Conservation (phyloP, 768 basidiomycete genomes). For the Xerocomus potaroensis region DNA sequence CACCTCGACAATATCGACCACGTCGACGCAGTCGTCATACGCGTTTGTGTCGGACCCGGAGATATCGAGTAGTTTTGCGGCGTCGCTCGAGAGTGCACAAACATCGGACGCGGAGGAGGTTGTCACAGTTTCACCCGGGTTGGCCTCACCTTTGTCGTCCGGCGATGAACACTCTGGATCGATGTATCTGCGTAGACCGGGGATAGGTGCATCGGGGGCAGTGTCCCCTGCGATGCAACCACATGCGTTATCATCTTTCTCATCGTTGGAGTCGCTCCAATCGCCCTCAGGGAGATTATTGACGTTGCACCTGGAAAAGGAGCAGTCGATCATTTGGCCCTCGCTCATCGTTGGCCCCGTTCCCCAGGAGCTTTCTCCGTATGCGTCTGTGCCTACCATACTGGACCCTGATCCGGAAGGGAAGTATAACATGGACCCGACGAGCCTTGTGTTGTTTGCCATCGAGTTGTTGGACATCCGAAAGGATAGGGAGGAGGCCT, state of each 20-base stretch:
- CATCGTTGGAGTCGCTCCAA: constrained; percentile 71
- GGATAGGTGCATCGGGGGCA: constrained; percentile 45
- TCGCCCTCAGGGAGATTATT: constrained; percentile 60
- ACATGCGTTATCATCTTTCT: constrained; percentile 64
- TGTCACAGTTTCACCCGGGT: constrained; percentile 47
- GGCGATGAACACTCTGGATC: constrained; percentile 43
- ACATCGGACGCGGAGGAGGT: constrained; percentile 70
- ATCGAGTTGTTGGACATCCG: constrained; percentile 72
- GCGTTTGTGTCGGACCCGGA: constrained; percentile 82
- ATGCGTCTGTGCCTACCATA: constrained; percentile 46
- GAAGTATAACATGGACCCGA: constrained; percentile 83
- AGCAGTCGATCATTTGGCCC: constrained; percentile 77
- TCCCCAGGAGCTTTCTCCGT: constrained; percentile 55
- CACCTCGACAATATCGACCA: constrained; percentile 67
- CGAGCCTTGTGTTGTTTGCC: constrained; percentile 68
- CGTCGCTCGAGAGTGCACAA: constrained; percentile 71
- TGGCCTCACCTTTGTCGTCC: constrained; percentile 61
- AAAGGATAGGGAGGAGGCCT: constrained; percentile 71
- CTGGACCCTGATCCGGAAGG: constrained; percentile 50
- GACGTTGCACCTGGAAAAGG: constrained; percentile 79
- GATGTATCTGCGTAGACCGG: constrained; percentile 11
- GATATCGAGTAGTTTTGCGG: constrained; percentile 80
- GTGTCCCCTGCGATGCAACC: constrained; percentile 54
- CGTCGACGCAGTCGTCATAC: constrained; percentile 77
- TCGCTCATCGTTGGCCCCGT: constrained; percentile 72